Evolutionary conservation across 2,329 filamentous ascomycete species (phyloP).

Genomic region (Trichoderma sp.): DNA sequence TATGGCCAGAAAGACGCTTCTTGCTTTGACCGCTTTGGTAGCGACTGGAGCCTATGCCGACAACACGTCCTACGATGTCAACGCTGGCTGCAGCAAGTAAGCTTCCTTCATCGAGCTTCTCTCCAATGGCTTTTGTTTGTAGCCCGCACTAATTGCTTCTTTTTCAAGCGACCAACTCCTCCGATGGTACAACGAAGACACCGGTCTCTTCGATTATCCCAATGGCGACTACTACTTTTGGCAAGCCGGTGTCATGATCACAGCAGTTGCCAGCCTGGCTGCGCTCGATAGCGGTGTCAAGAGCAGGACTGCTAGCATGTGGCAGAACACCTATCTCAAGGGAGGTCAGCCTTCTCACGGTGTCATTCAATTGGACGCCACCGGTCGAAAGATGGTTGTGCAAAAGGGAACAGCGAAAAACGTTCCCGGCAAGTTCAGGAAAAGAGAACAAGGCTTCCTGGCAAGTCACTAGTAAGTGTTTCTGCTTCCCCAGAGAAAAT

Average conservation of each 20-base stretch:
- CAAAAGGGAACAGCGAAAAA: background rate
- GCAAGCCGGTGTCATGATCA: slow-evolving; percentile 1
- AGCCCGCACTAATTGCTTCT: background rate
- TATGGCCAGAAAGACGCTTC: background rate
- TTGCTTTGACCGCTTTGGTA: background rate
- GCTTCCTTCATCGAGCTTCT: background rate
- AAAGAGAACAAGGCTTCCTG: background rate
- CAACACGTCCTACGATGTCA: background rate
- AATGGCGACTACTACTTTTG: slow-evolving; percentile 3
- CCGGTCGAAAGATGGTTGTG: background rate
- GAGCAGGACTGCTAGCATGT: background rate
- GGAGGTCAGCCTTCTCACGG: background rate
- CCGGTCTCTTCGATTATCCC: background rate
- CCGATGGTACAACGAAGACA: background rate
- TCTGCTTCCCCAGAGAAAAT: background rate
- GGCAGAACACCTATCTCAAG: background rate
- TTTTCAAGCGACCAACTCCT: background rate
- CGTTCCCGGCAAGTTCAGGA: background rate
- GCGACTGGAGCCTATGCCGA: background rate
- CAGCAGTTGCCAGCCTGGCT: background rate
- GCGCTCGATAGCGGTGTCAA: background rate
- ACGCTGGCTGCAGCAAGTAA: background rate
- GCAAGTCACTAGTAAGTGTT: background rate
- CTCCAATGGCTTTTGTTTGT: background rate
- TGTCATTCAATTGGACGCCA: background rate